Evolutionary conservation across 306 rosid genomes (phyloP), one percentile per base, ranked within the genome.

Genomic region (Calophaca sinica): DNA sequence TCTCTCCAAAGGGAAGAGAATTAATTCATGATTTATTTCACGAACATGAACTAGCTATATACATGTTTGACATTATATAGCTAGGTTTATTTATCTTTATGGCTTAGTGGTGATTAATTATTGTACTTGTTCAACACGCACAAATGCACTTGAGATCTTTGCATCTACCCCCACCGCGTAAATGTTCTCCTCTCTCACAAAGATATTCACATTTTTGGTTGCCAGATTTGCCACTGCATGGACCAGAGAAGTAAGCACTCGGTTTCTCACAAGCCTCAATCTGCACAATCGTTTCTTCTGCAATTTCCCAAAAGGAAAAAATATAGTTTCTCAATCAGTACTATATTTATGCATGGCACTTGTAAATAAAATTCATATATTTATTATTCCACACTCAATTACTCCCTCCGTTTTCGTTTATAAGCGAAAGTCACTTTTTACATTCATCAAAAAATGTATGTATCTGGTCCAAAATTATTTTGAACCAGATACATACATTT

Each of bases 201-300:
- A 72, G 54, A 26, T 63, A 64, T 9, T 0, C 60, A 26, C 78
- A 71, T 26, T 62, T 26, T 15, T 33, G 14, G 2, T 31, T 42
- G 5, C 73, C 67, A 3, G 50, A 2, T 13, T 41, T 5, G 12
- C 62, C 67, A 41, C 53, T 2, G 50, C 79, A 79, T 72, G 1
- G 36, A 52, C 83, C 79, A 3, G 53, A 2, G 74, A 79, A 79
- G 9, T 20, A 33, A 4, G 4, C 3, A 75, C 83, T 64, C 0
- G 62, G 74, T 41, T 65, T 79, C 55, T 79, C 74, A 52, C 79
- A 79, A 5, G 63, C 83, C 63, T 72, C 79, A 9, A 67, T 57
- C 11, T 45, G 57, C 83, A 53, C 78, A 77, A 64, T 49, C 53
- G 13, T 38, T 45, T 72, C 78, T 54, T 79, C 78, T 72, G 45